Base-by-base conservation (phyloP, 192 early-diverging fungal species). In the Phycomyces blakesleeanus region DNA sequence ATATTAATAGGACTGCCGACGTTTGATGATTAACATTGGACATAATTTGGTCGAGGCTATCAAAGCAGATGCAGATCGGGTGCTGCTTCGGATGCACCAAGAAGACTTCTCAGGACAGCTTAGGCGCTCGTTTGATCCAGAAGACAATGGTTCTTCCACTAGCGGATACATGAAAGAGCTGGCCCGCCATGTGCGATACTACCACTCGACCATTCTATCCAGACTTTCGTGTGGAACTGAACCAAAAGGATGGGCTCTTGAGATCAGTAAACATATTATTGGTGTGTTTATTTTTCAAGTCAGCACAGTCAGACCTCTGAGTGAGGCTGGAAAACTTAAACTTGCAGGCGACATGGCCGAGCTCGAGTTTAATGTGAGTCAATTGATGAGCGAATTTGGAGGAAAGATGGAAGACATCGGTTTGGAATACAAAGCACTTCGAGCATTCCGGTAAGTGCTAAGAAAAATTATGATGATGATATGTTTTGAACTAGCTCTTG, bases 301-400 rank as follows among this genome's bases (percentile, higher is more conserved):
- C 26, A 83, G 78, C 64, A 25, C 90, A 14, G 72, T 88, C 22
- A 79, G 80, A 15, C 82, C 87, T 3, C 51, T 85, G 11, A 82
- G 73, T 51, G 87, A 91, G 57, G 62, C 60, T 1, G 85, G 87
- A 39, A 89, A 87, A 59, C 69, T 88, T 21, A 81, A 85, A 59
- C 73, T 91, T 37, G 84, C 86, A 24, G 70, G 73, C 40, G 89
- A 91, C 66, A 82, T 91, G 78, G 83, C 86, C 10, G 87, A 90
- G 61, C 68, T 91, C 21, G 89, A 91, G 61, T 90, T 86, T 69
- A 77, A 72, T 4, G 58, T 88, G 8, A 87, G 71, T 64, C 85
- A 88, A 63, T 84, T 82, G 71, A 61, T 90, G 39, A 61, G 68
- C 39, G 80, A 83, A 15, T 72, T 73, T 61, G 79, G 85, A 12